Base-by-base conservation (phyloP, 805 yeast species). In the Candida silvicultrix region DNA sequence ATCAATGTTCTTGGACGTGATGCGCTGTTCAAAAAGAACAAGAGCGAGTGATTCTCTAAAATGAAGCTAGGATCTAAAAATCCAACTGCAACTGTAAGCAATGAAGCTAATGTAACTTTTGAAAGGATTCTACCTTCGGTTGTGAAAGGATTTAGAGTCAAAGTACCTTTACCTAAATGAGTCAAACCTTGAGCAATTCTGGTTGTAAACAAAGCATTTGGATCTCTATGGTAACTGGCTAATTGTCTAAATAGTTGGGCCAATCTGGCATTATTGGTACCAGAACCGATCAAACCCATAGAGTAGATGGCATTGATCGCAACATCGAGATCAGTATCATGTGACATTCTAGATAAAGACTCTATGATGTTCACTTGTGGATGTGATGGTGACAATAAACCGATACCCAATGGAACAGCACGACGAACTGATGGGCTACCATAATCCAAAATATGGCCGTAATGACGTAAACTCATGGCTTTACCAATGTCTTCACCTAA, bases 401-500 rank as follows among this genome's bases (percentile, higher is more conserved):
- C 97, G 90, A 94, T 86, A n/a, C 99, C 98, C 54, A 94, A 75
- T 31, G 99, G 99, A 40, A 94, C 98, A 18, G 97, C 90, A 57
- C 96, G 80, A 58, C 90, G 84, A 49, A 94, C 87, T 49, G 87
- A 77, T 20, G 94, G 81, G 57, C 88, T 90, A 49, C 99, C 99
- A 63, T 94, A 94, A 65, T 94, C 99, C 95, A 94, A 89, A 65
- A 94, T 75, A 67, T 94, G 99, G 41, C 96, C 90, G 65, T 92
- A 92, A 67, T 94, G 99, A 64, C 99, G 90, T 61, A 92, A 70
- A 10, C 92, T 84, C 99, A 94, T 94, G 56, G 92, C 97, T 66
- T 87, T 95, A 31, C 99, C 99, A 63, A 94, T 87, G 53, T 88
- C 96, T 67, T 94, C 99, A 52, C 99, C 99, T 85, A 94, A 83